Evolutionary conservation across 495 filamentous ascomycete species (phyloP), one percentile per base, ranked within the genome.

Genomic region (Parachaetomium inaequale): DNA sequence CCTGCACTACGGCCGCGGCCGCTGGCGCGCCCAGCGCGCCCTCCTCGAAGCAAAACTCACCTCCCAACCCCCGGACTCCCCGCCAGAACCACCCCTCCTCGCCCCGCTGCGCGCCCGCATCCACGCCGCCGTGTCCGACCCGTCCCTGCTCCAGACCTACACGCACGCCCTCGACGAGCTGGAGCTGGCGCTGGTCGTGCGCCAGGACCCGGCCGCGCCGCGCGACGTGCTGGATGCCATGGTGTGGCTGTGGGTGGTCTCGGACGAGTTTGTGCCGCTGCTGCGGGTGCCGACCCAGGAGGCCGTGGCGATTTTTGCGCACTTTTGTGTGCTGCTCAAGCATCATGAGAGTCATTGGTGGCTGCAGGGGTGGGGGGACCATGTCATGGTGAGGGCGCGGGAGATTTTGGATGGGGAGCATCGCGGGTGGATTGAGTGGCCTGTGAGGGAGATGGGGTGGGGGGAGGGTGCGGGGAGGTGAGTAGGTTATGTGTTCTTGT

Each of bases 241-340:
- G 68, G 63, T 76, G n/a, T 75, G 73, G 73, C 62, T 74, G 49
- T 74, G 71, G 70, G 59, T 52, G 42, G 69, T 76, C 12, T 67
- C 67, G 17, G 70, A 74, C 62, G 66, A 66, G n/a, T 49, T 76
- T 6, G 62, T 76, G 11, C 73, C 72, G 23, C 61, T 76, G 29
- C 61, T 76, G 4, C 66, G 59, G 36, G 61, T 45, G 15, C 67
- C 70, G 8, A 53, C 58, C 5, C 73, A 72, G 52, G 70, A 73
- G 62, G 73, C 72, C 11, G 73, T 74, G 8, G 69, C 68, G 8
- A 73, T 76, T 15, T 72, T 76, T 51, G 72, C 72, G 0, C 70
- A 74, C 19, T 76, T 73, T 46, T 63, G 68, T 11, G 68, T 74
- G 29, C 28, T 74, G 25, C 40, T 74, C 3, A 69, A 68, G 31